These are phyloP conservation scores for Trichoderma endophyticum DNA, from an alignment of 2,329 filamentous ascomycete species.

Conservation along the genomic window DNA sequence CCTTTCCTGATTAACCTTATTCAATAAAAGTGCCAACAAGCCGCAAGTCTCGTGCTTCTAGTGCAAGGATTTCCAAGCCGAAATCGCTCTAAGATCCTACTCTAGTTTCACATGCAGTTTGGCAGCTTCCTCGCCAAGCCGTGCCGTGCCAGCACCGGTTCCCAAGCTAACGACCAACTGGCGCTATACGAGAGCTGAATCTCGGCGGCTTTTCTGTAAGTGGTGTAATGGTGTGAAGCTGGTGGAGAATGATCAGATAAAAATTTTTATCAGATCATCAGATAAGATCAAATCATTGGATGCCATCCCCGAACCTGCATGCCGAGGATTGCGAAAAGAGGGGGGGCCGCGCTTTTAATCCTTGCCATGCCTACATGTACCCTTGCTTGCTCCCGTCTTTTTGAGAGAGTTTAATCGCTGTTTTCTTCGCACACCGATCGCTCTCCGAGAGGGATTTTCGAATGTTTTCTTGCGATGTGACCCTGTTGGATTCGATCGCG, in stretches of 20 bases:
- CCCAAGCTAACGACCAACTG: neutral
- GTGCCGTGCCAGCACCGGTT: neutral
- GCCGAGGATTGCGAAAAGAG: neutral
- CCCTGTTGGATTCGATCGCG: neutral
- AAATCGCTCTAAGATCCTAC: neutral
- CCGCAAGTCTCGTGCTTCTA: neutral
- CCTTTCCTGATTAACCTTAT: neutral
- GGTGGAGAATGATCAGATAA: slow-evolving; percentile 22
- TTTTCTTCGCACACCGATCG: neutral
- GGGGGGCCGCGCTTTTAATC: neutral
- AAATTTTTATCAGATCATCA: slow-evolving; percentile 25
- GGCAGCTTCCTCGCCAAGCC: neutral
- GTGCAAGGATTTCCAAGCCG: neutral
- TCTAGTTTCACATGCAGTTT: slow-evolving; percentile 3
- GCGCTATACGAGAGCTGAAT: neutral
- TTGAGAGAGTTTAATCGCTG: neutral
- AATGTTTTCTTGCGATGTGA: neutral
- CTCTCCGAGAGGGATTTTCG: neutral
- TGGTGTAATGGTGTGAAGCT: neutral
- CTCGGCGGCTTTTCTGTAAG: neutral
- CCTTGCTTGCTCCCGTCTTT: neutral
- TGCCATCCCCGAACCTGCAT: neutral
- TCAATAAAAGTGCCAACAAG: neutral
- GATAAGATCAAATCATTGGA: slow-evolving; percentile 22
- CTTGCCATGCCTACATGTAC: neutral